Evolutionary conservation across 1,139 yeast genomes (phyloP), one percentile per base, ranked within the genome.

Genomic region (Hansenula sp.): DNA sequence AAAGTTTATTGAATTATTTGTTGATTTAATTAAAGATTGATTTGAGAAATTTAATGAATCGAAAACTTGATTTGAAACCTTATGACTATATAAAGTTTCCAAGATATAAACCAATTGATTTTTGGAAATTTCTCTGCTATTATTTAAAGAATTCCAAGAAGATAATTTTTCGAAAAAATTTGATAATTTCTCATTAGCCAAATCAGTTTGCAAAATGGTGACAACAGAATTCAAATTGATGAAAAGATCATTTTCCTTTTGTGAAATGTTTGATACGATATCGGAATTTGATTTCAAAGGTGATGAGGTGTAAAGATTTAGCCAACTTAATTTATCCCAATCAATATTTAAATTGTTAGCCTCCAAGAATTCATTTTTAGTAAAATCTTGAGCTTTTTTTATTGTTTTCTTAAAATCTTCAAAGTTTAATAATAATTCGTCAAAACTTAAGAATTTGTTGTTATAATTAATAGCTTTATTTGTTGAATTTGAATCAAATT

Each of bases 401-500:
- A 65, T 51, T 1, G 67, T 62, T 2, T 44, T 37, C 41, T 60
- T 60, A 37, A 66, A 57, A 37, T 60, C 64, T 10, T 45, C 36
- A 11, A 57, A 40, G 35, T 62, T 59, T 19, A 65, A 41, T 4
- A 55, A 47, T 16, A 65, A 44, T n/a, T 62, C 62, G 44, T 64
- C 68, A 45, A 65, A 65, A 42, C 65, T 61, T 55, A 62, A 60
- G 50, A 52, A 66, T 45, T 55, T 68, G 44, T 61, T 68, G 40
- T 60, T 58, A 46, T 64, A 72, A 53, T 56, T 71, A 41, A 57
- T 64, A 31, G 65, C 65, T 57, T 48, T 65, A 50, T 37, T 37
- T 7, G 40, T 48, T 21, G 56, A 52, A 29, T 56, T 53, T 20
- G 60, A 48, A 37, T 65, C 67, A 39, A 66, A 65, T 44, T 70